phyloP scores from a whole-genome alignment of 2,329 filamentous ascomycete genomes.

The Colletotrichum sp. region DNA sequence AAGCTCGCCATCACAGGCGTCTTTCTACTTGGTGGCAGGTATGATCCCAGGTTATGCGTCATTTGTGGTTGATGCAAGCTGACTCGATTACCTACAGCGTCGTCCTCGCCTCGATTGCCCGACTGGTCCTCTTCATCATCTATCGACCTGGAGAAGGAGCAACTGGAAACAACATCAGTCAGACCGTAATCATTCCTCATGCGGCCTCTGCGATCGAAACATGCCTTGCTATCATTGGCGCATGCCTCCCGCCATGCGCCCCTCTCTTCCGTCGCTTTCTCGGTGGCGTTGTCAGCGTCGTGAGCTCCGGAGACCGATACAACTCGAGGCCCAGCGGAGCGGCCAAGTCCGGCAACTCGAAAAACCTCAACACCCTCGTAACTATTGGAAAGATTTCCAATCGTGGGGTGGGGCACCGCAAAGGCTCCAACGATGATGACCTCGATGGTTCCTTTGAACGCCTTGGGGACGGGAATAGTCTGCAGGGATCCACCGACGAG shows the following conservation, averaged over 20 bases:
- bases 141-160: neutral
- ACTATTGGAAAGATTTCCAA: neutral
- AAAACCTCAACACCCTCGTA: neutral
- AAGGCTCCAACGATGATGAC: neutral
- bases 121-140: neutral
- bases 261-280: neutral
- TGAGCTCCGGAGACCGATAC: neutral
- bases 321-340: neutral
- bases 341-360: neutral
- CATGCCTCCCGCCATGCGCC: neutral
- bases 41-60: neutral
- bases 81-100: neutral
- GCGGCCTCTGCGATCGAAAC: neutral
- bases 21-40: neutral
- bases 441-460: neutral
- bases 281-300: neutral
- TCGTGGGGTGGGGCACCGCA: neutral
- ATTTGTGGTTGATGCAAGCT: neutral
- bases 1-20: neutral
- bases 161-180: neutral
- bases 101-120: neutral
- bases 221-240: neutral
- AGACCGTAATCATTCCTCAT: neutral
- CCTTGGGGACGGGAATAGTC: neutral
- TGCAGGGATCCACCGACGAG: neutral